These are phyloP conservation scores for Suillus tomentosus DNA, from an alignment of 768 basidiomycete species.

Conservation along the genomic window DNA sequence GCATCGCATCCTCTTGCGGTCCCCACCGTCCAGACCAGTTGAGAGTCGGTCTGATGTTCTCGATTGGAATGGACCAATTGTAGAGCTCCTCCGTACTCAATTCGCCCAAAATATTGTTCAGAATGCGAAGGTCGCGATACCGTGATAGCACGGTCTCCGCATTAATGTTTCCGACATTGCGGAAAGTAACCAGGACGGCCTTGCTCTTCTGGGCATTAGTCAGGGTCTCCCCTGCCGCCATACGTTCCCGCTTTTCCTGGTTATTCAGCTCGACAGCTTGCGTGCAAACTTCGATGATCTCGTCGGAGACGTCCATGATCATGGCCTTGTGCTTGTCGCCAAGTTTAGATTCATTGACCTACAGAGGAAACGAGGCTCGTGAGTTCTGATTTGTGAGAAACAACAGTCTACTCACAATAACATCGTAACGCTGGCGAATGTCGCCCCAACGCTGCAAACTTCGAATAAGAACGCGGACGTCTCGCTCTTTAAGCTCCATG, in stretches of 20 bases:
- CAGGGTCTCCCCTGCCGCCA: conserved; percentile 84
- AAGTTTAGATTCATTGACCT: conserved; percentile 90
- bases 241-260: conserved; percentile 71
- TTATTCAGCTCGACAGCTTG: conserved; percentile 85
- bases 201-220: conserved; percentile 96
- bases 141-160: conserved; percentile 95
- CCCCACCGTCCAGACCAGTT: conserved; percentile 98
- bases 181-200: conserved; percentile 90
- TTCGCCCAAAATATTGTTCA: conserved; percentile 75
- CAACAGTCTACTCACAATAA: conserved; percentile 66
- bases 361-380: conserved; percentile 13
- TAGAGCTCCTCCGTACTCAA: conserved; percentile 67
- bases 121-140: conserved; percentile 83
- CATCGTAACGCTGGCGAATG: conserved; percentile 90
- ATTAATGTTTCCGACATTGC: conserved; percentile 91
- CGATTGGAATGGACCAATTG: conserved; percentile 87
- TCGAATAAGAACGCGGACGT: conserved; percentile 91
- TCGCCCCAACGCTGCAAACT: conserved; percentile 98
- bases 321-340: conserved; percentile 92
- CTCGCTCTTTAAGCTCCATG: conserved; percentile 96
- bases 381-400: not conserved
- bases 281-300: conserved; percentile 84
- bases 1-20: conserved; percentile 88
- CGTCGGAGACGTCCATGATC: conserved; percentile 89
- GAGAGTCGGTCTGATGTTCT: conserved; percentile 89